Evolutionary conservation across 75 land plant genomes (phyloP), one percentile per base, ranked within the genome.

Genomic region (Chamaecyparis obtusa): DNA sequence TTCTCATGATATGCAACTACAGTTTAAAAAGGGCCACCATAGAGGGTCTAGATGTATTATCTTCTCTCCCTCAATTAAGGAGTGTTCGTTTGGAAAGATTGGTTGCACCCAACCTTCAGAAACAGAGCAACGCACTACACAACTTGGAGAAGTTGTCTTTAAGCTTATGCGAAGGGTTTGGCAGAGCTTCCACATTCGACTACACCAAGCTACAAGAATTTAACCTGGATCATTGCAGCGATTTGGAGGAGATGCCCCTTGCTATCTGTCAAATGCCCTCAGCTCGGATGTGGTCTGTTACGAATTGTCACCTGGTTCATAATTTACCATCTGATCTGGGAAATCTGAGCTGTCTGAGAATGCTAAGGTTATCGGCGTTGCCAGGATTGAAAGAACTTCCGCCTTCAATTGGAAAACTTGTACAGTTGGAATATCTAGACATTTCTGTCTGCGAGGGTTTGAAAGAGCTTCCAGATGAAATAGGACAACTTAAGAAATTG

Each of bases 41-140:
- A 14, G 39, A 83, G 37, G 91, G 90, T 51, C 48, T 91, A 16
- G 83, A 89, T 24, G 90, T 81, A 0, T 91, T 93, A 56, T 30
- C 89, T 16, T 87, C 88, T 3, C 60, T 94, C 35, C 33, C 87
- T 19, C 89, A 87, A 46, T 54, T 94, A 79, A 86, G 88, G 30
- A 90, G 91, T 90, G 88, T 92, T 27, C 91, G 91, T 91, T 77
- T 94, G 30, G 95, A 94, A 51, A 91, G 83, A 43, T 80, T 94
- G 1, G 76, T 67, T 2, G 55, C 91, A 4, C 87, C 94, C n/a
- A 87, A 84, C 30, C 43, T 92, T 13, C 77, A 60, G 6, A 54
- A 46, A 56, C 37, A 90, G 9, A 87, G 86, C 46, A 44, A 75
- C 0, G 86, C 89, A 84, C 56, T 92, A 3, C 87, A 51, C 19